Base-by-base conservation (phyloP, 257 asterid genomes). In the Penstemon newberryi region DNA sequence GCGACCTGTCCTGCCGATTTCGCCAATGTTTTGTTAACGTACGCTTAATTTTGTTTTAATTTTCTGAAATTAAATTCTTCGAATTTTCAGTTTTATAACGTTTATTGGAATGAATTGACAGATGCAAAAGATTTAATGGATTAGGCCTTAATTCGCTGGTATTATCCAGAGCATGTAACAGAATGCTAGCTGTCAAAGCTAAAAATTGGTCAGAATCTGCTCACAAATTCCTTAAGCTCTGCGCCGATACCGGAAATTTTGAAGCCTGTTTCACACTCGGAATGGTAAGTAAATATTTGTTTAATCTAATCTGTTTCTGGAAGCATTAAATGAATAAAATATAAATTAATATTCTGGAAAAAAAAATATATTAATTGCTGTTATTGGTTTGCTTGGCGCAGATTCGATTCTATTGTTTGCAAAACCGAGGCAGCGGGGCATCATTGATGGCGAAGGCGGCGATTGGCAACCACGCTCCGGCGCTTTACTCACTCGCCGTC, bases 401-500 rank as follows among this genome's bases (percentile, higher is more conserved):
- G 99, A 89, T 94, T 79, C 83, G 96, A 11, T 94, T 94, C 78
- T 94, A 94, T 79, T 94, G 99, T 67, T 78, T 94, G 63, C 81
- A 83, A 75, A 91, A 87, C 45, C 83, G 96, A 73, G 87, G 89
- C 10, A 87, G 88, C 76, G 99, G 99, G 6, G 96, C 92, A 3
- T 89, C 99, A 0, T 65, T 94, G 13, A 89, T 94, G 96, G 97
- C 97, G 3, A 90, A 84, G 84, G 99, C 99, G 0, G 99, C 99
- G 79, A 91, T 91, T 75, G 74, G 76, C 63, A 84, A 89, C 6
- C 91, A 94, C 92, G 96, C 97, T 59, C 81, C 96, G 58, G 89
- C 99, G 7, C 89, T 94, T 9, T 94, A 94, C 69, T 88, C 99
- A 0, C 96, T 93, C 4, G 95, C 99, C 5, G 91, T 93, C 3